Percentiles rank a stretch among this genome's conserved stretches.
Evolutionary conservation across 2,329 filamentous ascomycete species (phyloP).

Genomic region (Cercospora zeae-maydis): DNA sequence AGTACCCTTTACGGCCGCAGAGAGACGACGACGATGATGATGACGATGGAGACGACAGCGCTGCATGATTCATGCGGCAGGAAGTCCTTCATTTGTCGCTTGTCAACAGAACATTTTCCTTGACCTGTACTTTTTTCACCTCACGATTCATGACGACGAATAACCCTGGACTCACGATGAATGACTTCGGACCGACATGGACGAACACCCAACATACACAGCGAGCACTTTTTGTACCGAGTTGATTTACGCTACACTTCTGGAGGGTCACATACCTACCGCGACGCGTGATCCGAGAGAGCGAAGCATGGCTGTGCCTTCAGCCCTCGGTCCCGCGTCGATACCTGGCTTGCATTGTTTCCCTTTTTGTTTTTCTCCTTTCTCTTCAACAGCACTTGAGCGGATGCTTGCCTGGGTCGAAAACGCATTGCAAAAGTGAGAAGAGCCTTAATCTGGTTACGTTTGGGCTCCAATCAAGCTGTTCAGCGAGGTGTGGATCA

Average conservation of each 20-base stretch:
- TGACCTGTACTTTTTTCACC: slow-evolving; percentile 17
- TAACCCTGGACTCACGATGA: slow-evolving; percentile 26
- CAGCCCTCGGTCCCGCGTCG: neutral
- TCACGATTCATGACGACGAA: slow-evolving; percentile 37
- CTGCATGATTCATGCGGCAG: slow-evolving; percentile 15
- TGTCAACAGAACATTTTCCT: slow-evolving; percentile 15
- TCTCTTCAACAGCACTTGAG: slow-evolving; percentile 1
- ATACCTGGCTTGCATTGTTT: slow-evolving; percentile 10
- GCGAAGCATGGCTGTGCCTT: neutral
- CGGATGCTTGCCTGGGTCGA: neutral
- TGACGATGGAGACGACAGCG: slow-evolving; percentile 18
- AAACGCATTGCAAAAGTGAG: neutral
- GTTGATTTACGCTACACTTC: slow-evolving; percentile 15
- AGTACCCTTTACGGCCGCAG: slow-evolving; percentile 12
- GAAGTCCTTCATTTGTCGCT: slow-evolving; percentile 17
- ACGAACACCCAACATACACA: slow-evolving; percentile 25
- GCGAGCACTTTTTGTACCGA: slow-evolving; percentile 15
- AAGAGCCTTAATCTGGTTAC: neutral
- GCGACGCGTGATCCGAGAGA: neutral
- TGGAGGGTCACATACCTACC: slow-evolving; percentile 4
- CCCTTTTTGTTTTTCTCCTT: neutral
- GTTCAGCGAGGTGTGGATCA: neutral
- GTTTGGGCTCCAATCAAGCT: neutral
- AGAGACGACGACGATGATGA: slow-evolving; percentile 6
- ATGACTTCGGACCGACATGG: slow-evolving; percentile 22